A percentile compares a stretch with the other conserved stretches of the same genome.
phyloP scores from a whole-genome alignment of 306 rosid species.

The Alnus rubra region DNA sequence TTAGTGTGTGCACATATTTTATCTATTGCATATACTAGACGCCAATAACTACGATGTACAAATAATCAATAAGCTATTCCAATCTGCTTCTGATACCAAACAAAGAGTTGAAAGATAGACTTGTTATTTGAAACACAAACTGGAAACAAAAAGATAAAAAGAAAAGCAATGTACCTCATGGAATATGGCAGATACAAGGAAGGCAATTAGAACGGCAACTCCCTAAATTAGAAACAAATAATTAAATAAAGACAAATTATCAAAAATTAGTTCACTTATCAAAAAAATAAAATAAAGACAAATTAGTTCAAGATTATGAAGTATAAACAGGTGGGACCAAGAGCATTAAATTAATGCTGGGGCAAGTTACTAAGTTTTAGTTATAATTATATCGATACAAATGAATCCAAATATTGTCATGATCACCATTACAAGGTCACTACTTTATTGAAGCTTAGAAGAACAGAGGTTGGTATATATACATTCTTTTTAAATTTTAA shows the following conservation, averaged over 20 bases:
- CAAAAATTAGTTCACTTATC: conserved; percentile 3
- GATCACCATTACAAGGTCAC: neutral
- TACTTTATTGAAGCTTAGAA: neutral
- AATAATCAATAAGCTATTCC: neutral
- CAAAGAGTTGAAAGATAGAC: conserved; percentile 24
- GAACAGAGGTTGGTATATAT: neutral
- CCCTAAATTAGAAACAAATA: conserved; percentile 50
- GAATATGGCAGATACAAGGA: conserved; percentile 86
- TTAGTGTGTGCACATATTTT: too few species aligned
- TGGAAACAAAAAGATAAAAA: neutral
- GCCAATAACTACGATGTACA: neutral
- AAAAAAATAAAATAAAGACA: conserved; percentile 6
- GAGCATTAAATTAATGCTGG: neutral
- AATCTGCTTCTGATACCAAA: neutral
- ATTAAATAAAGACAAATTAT: conserved; percentile 14
- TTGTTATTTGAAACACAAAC: conserved; percentile 4
- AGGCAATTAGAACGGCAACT: conserved; percentile 62
- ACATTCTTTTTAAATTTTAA: neutral
- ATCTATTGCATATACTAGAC: neutral
- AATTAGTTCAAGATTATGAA: conserved; percentile 20
- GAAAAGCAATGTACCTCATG: conserved; percentile 68
- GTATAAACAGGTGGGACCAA: neutral
- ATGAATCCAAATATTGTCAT: neutral
- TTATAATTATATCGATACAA: neutral
- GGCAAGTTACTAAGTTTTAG: neutral